Base-by-base conservation (phyloP, 192 early-diverging fungal genomes). In the Coemansia sp. region DNA sequence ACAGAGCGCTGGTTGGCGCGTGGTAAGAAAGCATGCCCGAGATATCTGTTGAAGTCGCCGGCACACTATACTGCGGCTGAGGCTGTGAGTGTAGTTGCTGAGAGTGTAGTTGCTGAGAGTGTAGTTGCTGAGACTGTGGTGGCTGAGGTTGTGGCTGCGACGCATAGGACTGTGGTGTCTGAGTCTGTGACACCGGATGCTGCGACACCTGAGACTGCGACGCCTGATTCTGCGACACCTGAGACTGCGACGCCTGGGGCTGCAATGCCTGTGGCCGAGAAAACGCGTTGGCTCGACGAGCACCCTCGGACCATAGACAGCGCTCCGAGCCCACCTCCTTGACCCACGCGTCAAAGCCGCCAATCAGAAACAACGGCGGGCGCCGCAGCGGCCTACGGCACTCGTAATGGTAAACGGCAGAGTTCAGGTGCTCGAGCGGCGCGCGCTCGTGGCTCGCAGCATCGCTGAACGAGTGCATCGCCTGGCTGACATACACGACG, bases 301-400 rank as follows among this genome's bases (percentile, higher is more conserved):
- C 60, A 12, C 61, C 64, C 9, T 77, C 60, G 0, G 67, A 69
- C 73, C 73, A 77, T 25, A 59, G 6, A 38, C 73, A 77, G 16
- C 40, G 23, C 2, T 62, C 59, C 19, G 53, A 71, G 6, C 82
- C 82, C 30, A 86, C 58, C 14, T 69, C 81, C 0, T 66, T 53
- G 19, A 62, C 59, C 95, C 95, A 97, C 2, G 82, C 89, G 30
- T 84, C 73, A 73, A 92, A 92, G 0, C 95, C 95, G 12, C 95
- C 95, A 6, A 75, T 50, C 8, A 97, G 64, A 24, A 97, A 64
- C 45, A 91, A 75, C 1, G 92, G 92, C 30, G 62, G 57, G 22
- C 78, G 69, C 28, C 67, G 61, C 30, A 87, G 76, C 8, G 61
- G 57, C 42, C 82, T 84, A 18, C 73, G 56, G 40, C 77, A 86